Percentiles rank a stretch among this genome's conserved stretches.
Evolutionary conservation across 805 yeast genomes (phyloP).

Genomic region (Saturnispora bothae): DNA sequence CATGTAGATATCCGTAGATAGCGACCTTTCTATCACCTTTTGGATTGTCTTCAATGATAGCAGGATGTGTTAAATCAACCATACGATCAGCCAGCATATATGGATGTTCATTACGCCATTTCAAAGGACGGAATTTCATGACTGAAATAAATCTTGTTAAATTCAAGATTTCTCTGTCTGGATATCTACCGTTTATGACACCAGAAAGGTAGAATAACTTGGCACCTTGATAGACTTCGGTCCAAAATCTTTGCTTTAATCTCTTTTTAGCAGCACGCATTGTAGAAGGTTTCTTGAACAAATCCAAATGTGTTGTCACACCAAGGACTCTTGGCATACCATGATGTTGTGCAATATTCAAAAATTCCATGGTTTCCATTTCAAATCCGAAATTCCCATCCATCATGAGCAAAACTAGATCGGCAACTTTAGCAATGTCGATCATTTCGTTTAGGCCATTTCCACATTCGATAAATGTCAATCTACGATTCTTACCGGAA

Average conservation of each 20-base stretch:
- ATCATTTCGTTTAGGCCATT: constrained; percentile 93
- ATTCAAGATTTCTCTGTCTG: constrained; percentile 90
- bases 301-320: constrained; percentile 88
- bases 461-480: constrained; percentile 86
- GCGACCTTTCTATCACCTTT: constrained; percentile 87
- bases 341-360: constrained; percentile 92
- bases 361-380: constrained; percentile 99
- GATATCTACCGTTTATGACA: constrained; percentile 93
- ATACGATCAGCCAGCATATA: constrained; percentile 84
- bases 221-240: constrained; percentile 98
- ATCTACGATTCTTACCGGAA: constrained; percentile 84
- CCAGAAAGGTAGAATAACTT: constrained; percentile 90
- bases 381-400: constrained; percentile 98
- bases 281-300: constrained; percentile 82
- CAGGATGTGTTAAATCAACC: constrained; percentile 88
- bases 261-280: constrained; percentile 85
- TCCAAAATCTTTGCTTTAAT: constrained; percentile 93
- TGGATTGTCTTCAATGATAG: constrained; percentile 61
- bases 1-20: constrained; percentile 88
- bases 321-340: constrained; percentile 98
- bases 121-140: constrained; percentile 97
- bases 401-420: constrained; percentile 74
- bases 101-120: constrained; percentile 99
- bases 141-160: constrained; percentile 87
- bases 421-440: constrained; percentile 93